Conservation (phyloP, 1,284 basidiomycete species). For the Boletellus deceptivus region DNA sequence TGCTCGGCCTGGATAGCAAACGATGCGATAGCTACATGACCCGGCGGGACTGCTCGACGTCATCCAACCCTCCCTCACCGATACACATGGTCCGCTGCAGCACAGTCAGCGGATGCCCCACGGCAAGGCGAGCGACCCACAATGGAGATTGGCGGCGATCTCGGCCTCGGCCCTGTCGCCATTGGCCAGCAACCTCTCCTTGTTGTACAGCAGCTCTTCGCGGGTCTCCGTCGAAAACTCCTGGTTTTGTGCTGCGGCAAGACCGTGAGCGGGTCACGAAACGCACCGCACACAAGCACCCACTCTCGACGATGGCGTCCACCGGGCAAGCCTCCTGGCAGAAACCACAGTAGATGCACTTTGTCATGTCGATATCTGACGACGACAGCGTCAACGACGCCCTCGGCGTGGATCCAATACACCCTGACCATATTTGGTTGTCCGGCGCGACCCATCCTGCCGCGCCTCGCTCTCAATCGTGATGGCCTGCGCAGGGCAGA, state of each 20-base stretch:
- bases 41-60: slow-evolving; percentile 9
- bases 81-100: slow-evolving; percentile 60
- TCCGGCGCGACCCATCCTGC: slow-evolving; percentile 92
- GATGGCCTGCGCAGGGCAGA: slow-evolving; percentile 99
- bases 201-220: slow-evolving; percentile 98
- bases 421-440: slow-evolving; percentile 86
- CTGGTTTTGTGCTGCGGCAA: slow-evolving; percentile 80
- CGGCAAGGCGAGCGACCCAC: slow-evolving; percentile 42
- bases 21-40: slow-evolving; percentile 26
- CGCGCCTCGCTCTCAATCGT: slow-evolving; percentile 98
- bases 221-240: slow-evolving; percentile 97
- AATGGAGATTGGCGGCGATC: slow-evolving; percentile 90
- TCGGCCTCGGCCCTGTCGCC: slow-evolving; percentile 97
- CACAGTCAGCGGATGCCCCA: slow-evolving; percentile 10
- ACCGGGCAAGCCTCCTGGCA: slow-evolving; percentile 99
- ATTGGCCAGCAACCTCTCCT: slow-evolving; percentile 94
- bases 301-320: slow-evolving; percentile 99
- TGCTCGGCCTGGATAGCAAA: slow-evolving; percentile 1
- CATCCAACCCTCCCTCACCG: slow-evolving; percentile 40
- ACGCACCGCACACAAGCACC: slow-evolving; percentile 33
- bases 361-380: slow-evolving; percentile 93
- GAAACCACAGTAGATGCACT: slow-evolving; percentile 98
- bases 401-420: slow-evolving; percentile 19
- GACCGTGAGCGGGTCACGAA: background rate
- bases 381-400: background rate